Evolutionary conservation across 768 basidiomycete species (phyloP).

Genomic region (Lentinus tigrinus): DNA sequence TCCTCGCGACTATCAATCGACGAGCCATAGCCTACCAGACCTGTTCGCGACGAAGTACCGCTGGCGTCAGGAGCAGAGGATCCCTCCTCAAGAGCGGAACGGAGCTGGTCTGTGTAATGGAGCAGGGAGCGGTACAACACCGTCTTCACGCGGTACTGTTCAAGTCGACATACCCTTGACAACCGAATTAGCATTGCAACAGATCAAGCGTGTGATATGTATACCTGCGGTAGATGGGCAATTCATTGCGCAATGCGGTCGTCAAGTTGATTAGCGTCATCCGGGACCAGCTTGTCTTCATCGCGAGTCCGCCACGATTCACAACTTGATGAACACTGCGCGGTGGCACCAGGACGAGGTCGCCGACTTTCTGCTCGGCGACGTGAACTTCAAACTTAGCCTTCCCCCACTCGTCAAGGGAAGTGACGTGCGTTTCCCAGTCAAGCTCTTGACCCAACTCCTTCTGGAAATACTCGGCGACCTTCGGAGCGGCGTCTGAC

Average conservation of each 20-base stretch:
- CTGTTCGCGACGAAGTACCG: neutral
- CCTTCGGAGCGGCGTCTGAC: conserved; percentile 52
- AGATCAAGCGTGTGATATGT: conserved; percentile 3
- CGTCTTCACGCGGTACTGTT: conserved; percentile 74
- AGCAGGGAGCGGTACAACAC: conserved; percentile 57
- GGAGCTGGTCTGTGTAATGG: conserved; percentile 30
- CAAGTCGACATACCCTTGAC: conserved; percentile 74
- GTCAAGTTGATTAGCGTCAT: conserved; percentile 68
- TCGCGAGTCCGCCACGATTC: conserved; percentile 75
- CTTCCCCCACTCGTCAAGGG: conserved; percentile 57
- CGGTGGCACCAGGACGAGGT: conserved; percentile 79
- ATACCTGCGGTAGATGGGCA: conserved; percentile 79
- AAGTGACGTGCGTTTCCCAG: conserved; percentile 67
- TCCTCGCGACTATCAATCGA: neutral
- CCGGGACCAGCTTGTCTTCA: conserved; percentile 85
- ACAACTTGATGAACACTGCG: conserved; percentile 83
- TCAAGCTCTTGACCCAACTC: conserved; percentile 63
- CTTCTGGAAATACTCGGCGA: conserved; percentile 55
- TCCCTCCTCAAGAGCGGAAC: neutral
- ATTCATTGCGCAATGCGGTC: conserved; percentile 65
- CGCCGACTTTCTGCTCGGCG: conserved; percentile 71
- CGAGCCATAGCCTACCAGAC: neutral
- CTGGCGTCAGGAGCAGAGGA: neutral
- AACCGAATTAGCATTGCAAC: neutral
- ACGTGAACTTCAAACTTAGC: conserved; percentile 74